Conservation (phyloP, 768 basidiomycete genomes). For the Amanita pallidorosea region DNA sequence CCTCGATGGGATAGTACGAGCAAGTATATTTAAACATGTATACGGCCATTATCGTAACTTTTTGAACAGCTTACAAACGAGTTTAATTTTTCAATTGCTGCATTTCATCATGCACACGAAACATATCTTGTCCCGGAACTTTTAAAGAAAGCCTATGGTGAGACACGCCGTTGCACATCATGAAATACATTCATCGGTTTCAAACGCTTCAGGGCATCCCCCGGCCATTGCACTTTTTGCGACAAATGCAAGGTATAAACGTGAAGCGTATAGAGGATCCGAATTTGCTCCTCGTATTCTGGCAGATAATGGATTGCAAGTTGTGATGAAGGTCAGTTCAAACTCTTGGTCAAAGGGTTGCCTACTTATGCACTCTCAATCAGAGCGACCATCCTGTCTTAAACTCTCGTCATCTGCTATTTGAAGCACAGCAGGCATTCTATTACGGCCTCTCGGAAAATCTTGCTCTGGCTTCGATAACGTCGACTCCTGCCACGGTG, state of each 20-base stretch:
- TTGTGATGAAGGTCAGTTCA: conserved; percentile 59
- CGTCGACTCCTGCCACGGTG: conserved; percentile 56
- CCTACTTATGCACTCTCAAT: not conserved
- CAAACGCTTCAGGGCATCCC: conserved; percentile 30
- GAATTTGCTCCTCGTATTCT: conserved; percentile 70
- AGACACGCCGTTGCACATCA: conserved; percentile 4
- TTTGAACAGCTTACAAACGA: conserved; percentile 39
- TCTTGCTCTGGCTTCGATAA: conserved; percentile 61
- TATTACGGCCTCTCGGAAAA: conserved; percentile 60
- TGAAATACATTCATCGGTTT: not conserved
- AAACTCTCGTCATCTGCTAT: conserved; percentile 60
- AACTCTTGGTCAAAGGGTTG: not conserved
- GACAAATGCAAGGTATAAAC: conserved; percentile 45
- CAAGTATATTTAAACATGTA: conserved; percentile 15
- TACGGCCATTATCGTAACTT: not conserved
- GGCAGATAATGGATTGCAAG: conserved; percentile 53
- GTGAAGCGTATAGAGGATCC: conserved; percentile 70
- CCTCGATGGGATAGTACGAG: conserved; percentile 56
- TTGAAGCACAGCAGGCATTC: conserved; percentile 71
- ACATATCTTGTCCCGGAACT: conserved; percentile 79
- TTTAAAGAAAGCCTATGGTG: conserved; percentile 61
- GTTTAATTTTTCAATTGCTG: conserved; percentile 63
- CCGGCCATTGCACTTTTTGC: conserved; percentile 74
- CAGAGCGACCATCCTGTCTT: conserved; percentile 55
- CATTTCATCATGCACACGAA: conserved; percentile 74